These are phyloP conservation scores for Trifolium fragiferum DNA, from an alignment of 306 rosid genomes.

Conservation along the genomic window DNA sequence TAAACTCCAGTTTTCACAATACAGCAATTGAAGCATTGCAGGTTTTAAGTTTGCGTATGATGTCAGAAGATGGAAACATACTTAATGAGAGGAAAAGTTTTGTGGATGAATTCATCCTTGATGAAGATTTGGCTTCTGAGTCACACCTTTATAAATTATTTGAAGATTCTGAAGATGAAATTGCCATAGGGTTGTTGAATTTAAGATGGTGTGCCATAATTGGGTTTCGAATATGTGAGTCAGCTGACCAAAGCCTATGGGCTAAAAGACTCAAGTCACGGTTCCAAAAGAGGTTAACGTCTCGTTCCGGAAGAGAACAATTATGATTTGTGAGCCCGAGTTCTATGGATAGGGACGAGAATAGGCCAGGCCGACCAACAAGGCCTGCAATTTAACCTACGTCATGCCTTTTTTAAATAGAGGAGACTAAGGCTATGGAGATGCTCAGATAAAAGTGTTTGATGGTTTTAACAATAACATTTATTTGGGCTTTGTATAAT, in stretches of 20 bases:
- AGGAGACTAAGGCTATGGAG: no score
- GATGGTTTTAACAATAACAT: no score
- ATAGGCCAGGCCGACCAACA: background rate
- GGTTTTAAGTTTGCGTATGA: conserved; percentile 67
- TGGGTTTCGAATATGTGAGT: conserved; percentile 64
- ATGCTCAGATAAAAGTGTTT: no score
- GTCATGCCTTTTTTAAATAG: no score
- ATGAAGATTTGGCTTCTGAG: conserved; percentile 61
- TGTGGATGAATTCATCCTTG: conserved; percentile 56
- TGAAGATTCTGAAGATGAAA: conserved; percentile 53
- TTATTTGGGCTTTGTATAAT: no score
- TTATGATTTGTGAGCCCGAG: background rate
- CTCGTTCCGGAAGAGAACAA: conserved; percentile 14
- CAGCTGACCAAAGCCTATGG: conserved; percentile 71
- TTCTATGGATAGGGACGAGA: background rate
- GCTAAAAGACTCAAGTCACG: conserved; percentile 57
- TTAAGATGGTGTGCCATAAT: conserved; percentile 73
- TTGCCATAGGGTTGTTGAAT: conserved; percentile 69
- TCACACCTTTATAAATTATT: conserved; percentile 58
- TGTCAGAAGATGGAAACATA: conserved; percentile 50
- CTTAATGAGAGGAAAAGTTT: conserved; percentile 40
- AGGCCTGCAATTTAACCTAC: background rate
- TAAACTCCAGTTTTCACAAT: conserved; percentile 56
- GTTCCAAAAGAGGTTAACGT: conserved; percentile 21
- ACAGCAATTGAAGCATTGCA: conserved; percentile 77